phyloP scores from a whole-genome alignment of 2,329 filamentous ascomycete species.

The Fusarium chaquense region DNA sequence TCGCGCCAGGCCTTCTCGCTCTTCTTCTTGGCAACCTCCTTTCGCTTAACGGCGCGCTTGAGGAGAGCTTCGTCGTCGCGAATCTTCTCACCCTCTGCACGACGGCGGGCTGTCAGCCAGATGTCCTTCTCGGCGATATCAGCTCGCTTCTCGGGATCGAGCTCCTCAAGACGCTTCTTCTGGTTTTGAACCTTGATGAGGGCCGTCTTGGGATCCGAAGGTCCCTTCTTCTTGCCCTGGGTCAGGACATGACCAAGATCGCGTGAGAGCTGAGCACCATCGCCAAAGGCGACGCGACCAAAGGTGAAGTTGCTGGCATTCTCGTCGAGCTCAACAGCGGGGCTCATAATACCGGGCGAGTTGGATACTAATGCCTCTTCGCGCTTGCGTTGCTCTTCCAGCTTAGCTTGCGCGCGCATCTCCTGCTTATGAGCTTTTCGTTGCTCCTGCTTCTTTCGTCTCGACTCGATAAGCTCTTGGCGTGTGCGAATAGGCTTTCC shows the following conservation, averaged over 20 bases:
- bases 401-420: slow-evolving; percentile 78
- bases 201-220: slow-evolving; percentile 85
- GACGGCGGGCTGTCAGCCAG: slow-evolving; percentile 91
- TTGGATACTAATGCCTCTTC: slow-evolving; percentile 73
- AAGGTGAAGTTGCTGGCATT: slow-evolving; percentile 82
- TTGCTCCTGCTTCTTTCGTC: slow-evolving; percentile 87
- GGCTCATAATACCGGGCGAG: slow-evolving; percentile 70
- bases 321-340: slow-evolving; percentile 63
- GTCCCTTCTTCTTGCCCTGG: slow-evolving; percentile 77
- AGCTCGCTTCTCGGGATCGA: slow-evolving; percentile 83
- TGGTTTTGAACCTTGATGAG: slow-evolving; percentile 89
- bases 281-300: slow-evolving; percentile 88
- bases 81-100: slow-evolving; percentile 89
- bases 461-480: slow-evolving; percentile 90
- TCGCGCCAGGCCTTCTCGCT: slow-evolving; percentile 90
- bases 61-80: slow-evolving; percentile 86
- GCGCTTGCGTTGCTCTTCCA: slow-evolving; percentile 78
- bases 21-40: slow-evolving; percentile 90
- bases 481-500: slow-evolving; percentile 83
- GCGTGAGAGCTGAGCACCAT: slow-evolving; percentile 83
- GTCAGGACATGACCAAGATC: slow-evolving; percentile 71
- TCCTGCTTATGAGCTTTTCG: slow-evolving; percentile 92
- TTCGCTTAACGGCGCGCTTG: slow-evolving; percentile 95
- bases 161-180: slow-evolving; percentile 78
- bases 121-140: slow-evolving; percentile 93